Evolutionary conservation across 2,329 filamentous ascomycete species (phyloP), one percentile per base, ranked within the genome.

Genomic region (Grosmannia clavigera): DNA sequence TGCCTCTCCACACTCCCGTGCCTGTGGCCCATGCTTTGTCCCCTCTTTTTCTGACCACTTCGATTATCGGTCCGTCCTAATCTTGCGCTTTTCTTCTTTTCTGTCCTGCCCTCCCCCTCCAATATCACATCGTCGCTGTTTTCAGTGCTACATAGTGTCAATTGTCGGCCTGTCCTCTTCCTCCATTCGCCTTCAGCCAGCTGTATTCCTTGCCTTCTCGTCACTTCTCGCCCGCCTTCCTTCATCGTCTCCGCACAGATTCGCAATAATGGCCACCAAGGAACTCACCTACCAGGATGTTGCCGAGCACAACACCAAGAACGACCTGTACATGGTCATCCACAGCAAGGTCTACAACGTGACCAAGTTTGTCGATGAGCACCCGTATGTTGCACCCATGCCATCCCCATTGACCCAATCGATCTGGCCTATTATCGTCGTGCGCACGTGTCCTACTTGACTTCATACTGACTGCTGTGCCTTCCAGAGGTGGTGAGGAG

Each of bases 341-440:
- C 90, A 97, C 78, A 92, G 96, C 76, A 96, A 96, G 81, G 86
- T 99, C 78, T 99, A 97, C 83, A 84, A 97, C 75, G 76, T 80
- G 72, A 82, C 85, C 70, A 87, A 86, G 75, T 99, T 99, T 76
- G 80, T 97, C 67, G 92, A 97, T 73, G 94, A 99, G 85, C 94
- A 99, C 75, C 94, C 94, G 83, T 86, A 79, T 77, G 83, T 64
- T 48, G 55, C 52, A 60, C 59, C 60, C 53, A 16, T 40, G 14
- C 38, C 38, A 40, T 16, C 3, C 38, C 38, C 12, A 5, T 40
- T 40, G 38, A 40, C 38, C 2, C 38, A 40, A 40, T 40, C 38
- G 38, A 16, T 16, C 4, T 16, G 14, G 33, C 33, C 33, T 5
- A 11, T 5, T 2, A 9, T 35, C 5, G 4, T 16, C 25, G 6